phyloP scores from a whole-genome alignment of 768 basidiomycete genomes.

The Tylopilus cervinicoccineus region DNA sequence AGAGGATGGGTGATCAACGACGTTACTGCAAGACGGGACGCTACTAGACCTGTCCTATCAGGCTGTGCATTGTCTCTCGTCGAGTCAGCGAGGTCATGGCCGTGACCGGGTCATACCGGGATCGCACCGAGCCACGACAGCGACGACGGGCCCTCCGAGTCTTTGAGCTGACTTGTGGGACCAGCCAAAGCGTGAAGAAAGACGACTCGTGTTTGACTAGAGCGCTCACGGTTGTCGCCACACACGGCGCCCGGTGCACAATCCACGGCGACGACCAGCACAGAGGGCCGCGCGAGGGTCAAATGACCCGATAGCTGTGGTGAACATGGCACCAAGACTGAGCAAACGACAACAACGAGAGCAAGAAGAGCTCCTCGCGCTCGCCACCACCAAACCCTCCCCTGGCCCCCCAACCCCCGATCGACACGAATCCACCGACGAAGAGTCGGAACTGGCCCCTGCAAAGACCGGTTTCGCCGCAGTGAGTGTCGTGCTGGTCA shows the following conservation, averaged over 20 bases:
- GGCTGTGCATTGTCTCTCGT: too few species aligned
- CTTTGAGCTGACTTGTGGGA: too few species aligned
- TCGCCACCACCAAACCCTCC: slow-evolving; percentile 32
- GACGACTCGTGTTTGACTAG: too few species aligned
- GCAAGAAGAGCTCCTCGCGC: slow-evolving; percentile 69
- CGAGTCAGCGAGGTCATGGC: too few species aligned
- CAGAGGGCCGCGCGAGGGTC: not conserved
- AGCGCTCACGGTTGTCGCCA: too few species aligned
- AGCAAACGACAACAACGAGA: slow-evolving; percentile 88
- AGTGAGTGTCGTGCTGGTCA: slow-evolving; percentile 29
- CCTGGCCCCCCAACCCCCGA: slow-evolving; percentile 6
- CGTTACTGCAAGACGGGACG: too few species aligned
- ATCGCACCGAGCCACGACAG: too few species aligned
- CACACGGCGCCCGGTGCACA: not conserved
- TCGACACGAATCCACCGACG: slow-evolving; percentile 34
- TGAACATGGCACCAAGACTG: slow-evolving; percentile 61
- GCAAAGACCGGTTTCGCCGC: slow-evolving; percentile 40
- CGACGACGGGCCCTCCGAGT: too few species aligned
- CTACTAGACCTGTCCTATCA: too few species aligned
- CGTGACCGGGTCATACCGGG: too few species aligned
- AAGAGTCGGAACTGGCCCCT: slow-evolving; percentile 25
- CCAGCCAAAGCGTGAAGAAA: too few species aligned
- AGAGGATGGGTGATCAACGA: too few species aligned
- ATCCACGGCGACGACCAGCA: not conserved
- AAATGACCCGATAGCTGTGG: slow-evolving; percentile 1